These are phyloP conservation scores for Gryganskiella cystojenkinii DNA, from an alignment of 192 early-diverging fungal genomes.

Conservation along the genomic window DNA sequence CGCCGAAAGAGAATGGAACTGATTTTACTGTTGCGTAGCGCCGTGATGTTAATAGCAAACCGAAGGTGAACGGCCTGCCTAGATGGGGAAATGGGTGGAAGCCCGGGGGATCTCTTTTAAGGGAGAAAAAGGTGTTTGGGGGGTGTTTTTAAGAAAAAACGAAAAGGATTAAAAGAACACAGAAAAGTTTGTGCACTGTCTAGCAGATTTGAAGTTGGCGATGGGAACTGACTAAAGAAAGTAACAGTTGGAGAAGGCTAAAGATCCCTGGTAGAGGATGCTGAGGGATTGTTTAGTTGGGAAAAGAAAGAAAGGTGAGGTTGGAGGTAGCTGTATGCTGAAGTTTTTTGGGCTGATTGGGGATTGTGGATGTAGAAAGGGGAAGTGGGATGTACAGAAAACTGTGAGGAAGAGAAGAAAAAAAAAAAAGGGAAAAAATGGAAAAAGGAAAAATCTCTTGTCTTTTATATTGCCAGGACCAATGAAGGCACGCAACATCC, in stretches of 20 bases:
- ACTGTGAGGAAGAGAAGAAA: conserved; percentile 21
- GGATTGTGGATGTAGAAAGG: conserved; percentile 25
- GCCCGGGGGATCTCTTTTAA: conserved; percentile 46
- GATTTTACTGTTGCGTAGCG: conserved; percentile 54
- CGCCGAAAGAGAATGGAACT: conserved; percentile 56
- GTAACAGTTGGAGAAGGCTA: conserved; percentile 25
- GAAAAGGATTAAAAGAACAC: conserved; percentile 25
- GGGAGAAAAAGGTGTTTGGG: conserved; percentile 29
- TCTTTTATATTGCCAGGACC: not conserved
- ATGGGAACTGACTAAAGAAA: conserved; percentile 39
- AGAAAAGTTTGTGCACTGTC: conserved; percentile 51
- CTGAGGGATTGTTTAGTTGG: conserved; percentile 12
- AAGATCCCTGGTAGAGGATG: conserved; percentile 33
- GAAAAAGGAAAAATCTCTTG: not conserved
- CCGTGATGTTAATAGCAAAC: conserved; percentile 57
- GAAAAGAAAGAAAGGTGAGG: conserved; percentile 30
- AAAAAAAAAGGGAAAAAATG: conserved; percentile 10
- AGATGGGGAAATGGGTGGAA: conserved; percentile 51
- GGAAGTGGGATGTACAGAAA: conserved; percentile 30
- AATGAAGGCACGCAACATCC: not conserved
- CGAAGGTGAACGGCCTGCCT: conserved; percentile 52
- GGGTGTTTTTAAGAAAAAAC: conserved; percentile 45
- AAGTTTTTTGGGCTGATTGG: conserved; percentile 7
- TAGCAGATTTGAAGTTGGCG: conserved; percentile 26
- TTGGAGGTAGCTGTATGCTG: conserved; percentile 18